These are phyloP conservation scores for Noccaea bulbosa DNA, from an alignment of 345 rosid species.

Conservation along the genomic window DNA sequence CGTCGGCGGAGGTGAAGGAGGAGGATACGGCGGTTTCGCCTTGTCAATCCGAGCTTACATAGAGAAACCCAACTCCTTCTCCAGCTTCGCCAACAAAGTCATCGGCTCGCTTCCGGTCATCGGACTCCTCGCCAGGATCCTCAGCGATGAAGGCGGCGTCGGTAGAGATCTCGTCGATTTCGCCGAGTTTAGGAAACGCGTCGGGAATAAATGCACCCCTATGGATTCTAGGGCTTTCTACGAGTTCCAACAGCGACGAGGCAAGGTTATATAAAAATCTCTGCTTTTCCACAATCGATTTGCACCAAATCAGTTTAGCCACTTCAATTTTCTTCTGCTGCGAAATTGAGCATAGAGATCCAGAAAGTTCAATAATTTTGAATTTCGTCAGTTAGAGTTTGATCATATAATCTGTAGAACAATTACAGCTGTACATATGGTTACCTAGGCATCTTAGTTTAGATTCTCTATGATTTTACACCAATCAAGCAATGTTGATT, in stretches of 20 bases:
- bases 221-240: conserved; percentile 86
- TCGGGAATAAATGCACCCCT: conserved; percentile 76
- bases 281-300: not conserved
- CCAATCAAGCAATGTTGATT: not conserved
- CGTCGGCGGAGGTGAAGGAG: conserved; percentile 35
- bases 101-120: conserved; percentile 86
- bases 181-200: conserved; percentile 92
- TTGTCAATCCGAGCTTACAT: conserved; percentile 66
- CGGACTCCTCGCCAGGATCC: conserved; percentile 84
- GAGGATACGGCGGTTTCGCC: conserved; percentile 13
- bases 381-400: not conserved
- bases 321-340: too few species aligned
- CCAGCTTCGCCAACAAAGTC: conserved; percentile 73
- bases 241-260: conserved; percentile 82
- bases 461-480: not conserved
- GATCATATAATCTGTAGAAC: not conserved
- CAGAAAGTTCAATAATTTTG: too few species aligned
- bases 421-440: not conserved
- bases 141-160: conserved; percentile 92
- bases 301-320: not conserved
- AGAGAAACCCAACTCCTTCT: conserved; percentile 75
- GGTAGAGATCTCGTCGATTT: conserved; percentile 85
- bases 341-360: not conserved
- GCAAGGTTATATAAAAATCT: conserved; percentile 56
- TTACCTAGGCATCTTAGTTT: not conserved